phyloP scores from a whole-genome alignment of 1,139 yeast species.

The Maudiozyma humilis region DNA sequence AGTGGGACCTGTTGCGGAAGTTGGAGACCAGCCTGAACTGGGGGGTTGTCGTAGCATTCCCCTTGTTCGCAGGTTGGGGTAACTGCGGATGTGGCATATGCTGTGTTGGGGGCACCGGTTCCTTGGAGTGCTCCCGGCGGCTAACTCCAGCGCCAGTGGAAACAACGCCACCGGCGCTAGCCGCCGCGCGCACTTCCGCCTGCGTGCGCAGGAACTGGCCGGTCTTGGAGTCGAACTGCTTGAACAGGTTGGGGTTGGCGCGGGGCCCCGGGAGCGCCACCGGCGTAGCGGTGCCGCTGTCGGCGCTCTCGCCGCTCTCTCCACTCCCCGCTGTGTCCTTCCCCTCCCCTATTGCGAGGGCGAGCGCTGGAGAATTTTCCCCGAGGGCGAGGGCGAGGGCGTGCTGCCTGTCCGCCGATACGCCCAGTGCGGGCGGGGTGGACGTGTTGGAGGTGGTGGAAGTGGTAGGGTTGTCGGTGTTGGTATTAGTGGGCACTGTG shows the following conservation, averaged over 20 bases:
- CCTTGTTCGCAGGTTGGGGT: neutral
- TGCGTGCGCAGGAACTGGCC: constrained; percentile 23
- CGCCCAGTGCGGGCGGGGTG: too few species aligned
- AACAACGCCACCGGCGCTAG: neutral
- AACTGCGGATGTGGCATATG: neutral
- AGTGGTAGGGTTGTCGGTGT: too few species aligned
- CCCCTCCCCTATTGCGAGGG: too few species aligned
- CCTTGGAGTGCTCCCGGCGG: too few species aligned
- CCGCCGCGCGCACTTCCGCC: neutral
- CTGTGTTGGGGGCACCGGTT: neutral
- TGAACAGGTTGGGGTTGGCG: constrained; percentile 17
- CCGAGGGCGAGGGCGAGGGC: too few species aligned
- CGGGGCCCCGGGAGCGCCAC: neutral
- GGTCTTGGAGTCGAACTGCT: constrained; percentile 28
- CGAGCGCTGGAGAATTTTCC: too few species aligned
- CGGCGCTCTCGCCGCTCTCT: too few species aligned
- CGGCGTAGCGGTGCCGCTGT: neutral
- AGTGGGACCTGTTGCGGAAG: constrained; percentile 26
- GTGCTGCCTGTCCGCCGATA: too few species aligned
- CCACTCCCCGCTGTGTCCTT: too few species aligned
- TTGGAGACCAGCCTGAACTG: constrained; percentile 8
- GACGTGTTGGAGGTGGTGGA: too few species aligned
- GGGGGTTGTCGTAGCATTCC: neutral
- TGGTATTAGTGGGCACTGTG: too few species aligned
- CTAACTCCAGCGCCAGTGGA: neutral